Evolutionary conservation across 2,329 filamentous ascomycete species (phyloP).

Genomic region (Colletotrichum somersetense): DNA sequence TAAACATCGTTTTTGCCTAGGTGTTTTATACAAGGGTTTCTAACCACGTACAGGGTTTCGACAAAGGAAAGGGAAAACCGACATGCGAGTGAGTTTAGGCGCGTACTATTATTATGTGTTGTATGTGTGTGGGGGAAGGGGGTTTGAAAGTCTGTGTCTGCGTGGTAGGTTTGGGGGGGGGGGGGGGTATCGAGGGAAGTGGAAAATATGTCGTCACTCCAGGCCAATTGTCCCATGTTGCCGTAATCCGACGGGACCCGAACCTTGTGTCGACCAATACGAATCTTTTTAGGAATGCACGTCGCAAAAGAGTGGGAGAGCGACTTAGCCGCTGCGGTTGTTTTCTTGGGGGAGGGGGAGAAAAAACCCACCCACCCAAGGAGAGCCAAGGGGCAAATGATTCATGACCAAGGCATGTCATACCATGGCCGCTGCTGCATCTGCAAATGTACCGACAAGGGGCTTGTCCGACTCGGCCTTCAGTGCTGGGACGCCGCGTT

Average conservation of each 20-base stretch:
- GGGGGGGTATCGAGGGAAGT: slow-evolving; percentile 33
- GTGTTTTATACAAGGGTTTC: slow-evolving; percentile 32
- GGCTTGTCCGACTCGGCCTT: slow-evolving; percentile 57
- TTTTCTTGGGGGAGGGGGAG: background rate
- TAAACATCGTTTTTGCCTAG: slow-evolving; percentile 36
- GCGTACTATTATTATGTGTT: slow-evolving; percentile 1
- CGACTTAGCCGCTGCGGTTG: slow-evolving; percentile 13
- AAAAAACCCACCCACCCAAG: background rate
- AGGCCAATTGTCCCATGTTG: slow-evolving; percentile 32
- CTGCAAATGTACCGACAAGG: slow-evolving; percentile 71
- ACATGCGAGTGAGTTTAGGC: slow-evolving; percentile 37
- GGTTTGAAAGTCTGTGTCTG: slow-evolving; percentile 23
- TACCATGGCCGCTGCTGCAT: slow-evolving; percentile 67
- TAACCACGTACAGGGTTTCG: slow-evolving; percentile 30
- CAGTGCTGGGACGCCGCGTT: slow-evolving; percentile 54
- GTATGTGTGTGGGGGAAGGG: slow-evolving; percentile 25
- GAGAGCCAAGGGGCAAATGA: slow-evolving; percentile 20
- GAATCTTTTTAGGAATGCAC: slow-evolving; percentile 15
- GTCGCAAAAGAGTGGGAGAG: slow-evolving; percentile 4
- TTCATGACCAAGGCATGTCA: slow-evolving; percentile 43
- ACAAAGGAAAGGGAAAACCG: slow-evolving; percentile 25
- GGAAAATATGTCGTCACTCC: slow-evolving; percentile 39
- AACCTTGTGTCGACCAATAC: slow-evolving; percentile 25
- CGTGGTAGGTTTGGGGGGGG: slow-evolving; percentile 10
- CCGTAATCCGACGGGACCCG: slow-evolving; percentile 36